Base-by-base conservation (phyloP, 2,329 filamentous ascomycete genomes). In the Escovopsis sp. region DNA sequence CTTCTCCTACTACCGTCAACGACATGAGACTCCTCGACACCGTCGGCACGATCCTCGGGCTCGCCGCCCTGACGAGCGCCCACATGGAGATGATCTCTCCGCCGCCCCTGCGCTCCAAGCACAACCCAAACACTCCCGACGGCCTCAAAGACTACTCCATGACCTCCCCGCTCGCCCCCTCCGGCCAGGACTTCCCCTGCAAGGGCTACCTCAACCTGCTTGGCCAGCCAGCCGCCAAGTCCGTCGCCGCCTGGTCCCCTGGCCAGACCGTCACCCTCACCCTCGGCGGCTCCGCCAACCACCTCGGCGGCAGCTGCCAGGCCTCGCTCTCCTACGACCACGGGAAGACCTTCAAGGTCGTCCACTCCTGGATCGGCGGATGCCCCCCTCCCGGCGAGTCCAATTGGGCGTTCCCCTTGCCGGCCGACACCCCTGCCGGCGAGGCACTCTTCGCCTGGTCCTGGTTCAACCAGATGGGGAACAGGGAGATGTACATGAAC, bases 401-500 rank as follows among this genome's bases (percentile, higher is more conserved):
- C 30, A 66, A 57, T 37, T 82, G 77, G 55, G 57, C 67, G 45
- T 87, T 87, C 55, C 70, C 63, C 23, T 58, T 87, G 23, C 81
- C 81, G 8, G 54, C 58, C 3, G 72, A 78, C 43, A 71, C 73
- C 1, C 72, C 73, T n/a, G 49, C 56, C 40, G 62, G 56, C 56
- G 69, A 76, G 25, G 78, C 73, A 38, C 54, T 87, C 31, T 69
- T 87, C 34, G 73, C 75, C 27, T 88, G 83, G 83, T 75, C 73
- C 18, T 83, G 78, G 78, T 78, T 81, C 60, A 85, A 85, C 63
- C 62, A 74, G 43, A 57, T 79, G 28, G 81, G 82, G 18, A 86
- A 86, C 58, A 70, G 82, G 33, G 82, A 88, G 54, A 82, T 81
- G 71, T 90, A 90, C 68, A 85, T 85, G 78, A 84, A 85, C 59